Base-by-base conservation (phyloP, 208 protist species). In the Trichomonas vaginalis region DNA sequence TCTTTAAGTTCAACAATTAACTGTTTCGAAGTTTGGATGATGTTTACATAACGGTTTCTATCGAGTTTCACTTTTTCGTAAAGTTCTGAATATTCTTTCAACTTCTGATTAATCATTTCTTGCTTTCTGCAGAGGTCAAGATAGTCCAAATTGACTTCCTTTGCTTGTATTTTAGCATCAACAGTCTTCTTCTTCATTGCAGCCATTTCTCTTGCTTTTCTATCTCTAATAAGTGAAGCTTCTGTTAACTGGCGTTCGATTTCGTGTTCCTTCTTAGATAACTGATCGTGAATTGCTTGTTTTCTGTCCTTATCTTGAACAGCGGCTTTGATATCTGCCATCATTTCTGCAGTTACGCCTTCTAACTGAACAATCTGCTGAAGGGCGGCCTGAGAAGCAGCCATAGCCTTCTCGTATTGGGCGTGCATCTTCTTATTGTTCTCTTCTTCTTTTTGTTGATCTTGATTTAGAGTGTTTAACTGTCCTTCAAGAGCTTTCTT, bases 181-280 rank as follows among this genome's bases (percentile, higher is more conserved):
- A 88, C 17, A 32, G 82, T 88, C 37, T 88, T 88, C 82, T 88
- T 88, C 37, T 88, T 88, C 82, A 88, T 88, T 42, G 82, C 23
- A 0, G 82, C 82, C 40, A 47, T 88, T 48, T 88, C 82, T 47
- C 82, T 45, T 47, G 82, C 82, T 48, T 88, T 88, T 47, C 82
- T 88, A 48, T 88, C 82, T 45, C 82, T n/a, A 32, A 88, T 88
- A n/a, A 88, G 47, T n/a, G 82, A 88, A 0, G 40, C 40, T 88
- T 88, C 82, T n/a, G 82, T 88, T 42, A 88, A 23, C 40, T 88
- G 40, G 0, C 23, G 0, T 48, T 88, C n/a, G 23, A 88, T 32
- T 88, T 88, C 82, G 37, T 88, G 82, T 48, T 88, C 82, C 32
- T 88, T 88, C 40, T 88, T 88, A 37, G 82, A n/a, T 2, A 88